Conservation (phyloP, 768 basidiomycete genomes). For the Tricholoma hemisulphureum region DNA sequence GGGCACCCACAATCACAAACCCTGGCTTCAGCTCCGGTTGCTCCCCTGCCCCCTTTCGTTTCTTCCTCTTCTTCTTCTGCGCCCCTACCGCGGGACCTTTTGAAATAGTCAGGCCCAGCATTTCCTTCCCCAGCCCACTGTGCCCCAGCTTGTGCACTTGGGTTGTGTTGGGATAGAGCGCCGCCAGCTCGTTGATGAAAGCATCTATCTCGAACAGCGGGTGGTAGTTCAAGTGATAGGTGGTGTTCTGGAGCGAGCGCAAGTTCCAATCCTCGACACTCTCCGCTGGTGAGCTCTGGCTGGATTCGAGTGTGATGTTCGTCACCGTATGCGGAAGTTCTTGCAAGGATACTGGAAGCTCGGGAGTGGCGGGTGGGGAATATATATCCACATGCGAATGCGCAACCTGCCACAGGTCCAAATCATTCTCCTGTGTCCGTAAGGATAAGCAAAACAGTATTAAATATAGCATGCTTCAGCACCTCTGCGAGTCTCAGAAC, state of each 20-base stretch:
- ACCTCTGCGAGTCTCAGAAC: slow-evolving; percentile 14
- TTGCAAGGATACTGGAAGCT: slow-evolving; percentile 14
- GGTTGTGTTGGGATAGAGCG: slow-evolving; percentile 46
- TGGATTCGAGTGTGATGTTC: slow-evolving; percentile 14
- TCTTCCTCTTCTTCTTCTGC: slow-evolving; percentile 7
- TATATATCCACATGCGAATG: slow-evolving; percentile 51
- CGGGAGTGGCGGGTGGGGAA: slow-evolving; percentile 4
- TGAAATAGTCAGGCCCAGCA: slow-evolving; percentile 53
- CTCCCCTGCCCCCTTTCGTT: slow-evolving; percentile 15
- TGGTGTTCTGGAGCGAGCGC: slow-evolving; percentile 33
- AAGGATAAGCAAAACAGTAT: not conserved
- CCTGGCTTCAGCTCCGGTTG: slow-evolving; percentile 40
- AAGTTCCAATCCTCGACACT: slow-evolving; percentile 32
- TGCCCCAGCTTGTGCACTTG: slow-evolving; percentile 51
- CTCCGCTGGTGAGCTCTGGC: not conserved
- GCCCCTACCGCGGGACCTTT: slow-evolving; percentile 13
- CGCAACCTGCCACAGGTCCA: slow-evolving; percentile 54
- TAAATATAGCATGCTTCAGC: not conserved
- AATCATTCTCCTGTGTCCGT: slow-evolving; percentile 35
- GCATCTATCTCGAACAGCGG: slow-evolving; percentile 50
- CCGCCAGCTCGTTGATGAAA: slow-evolving; percentile 51
- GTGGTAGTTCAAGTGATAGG: slow-evolving; percentile 52
- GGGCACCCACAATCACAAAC: slow-evolving; percentile 69
- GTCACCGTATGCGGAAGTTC: slow-evolving; percentile 9
- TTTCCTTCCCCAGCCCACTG: slow-evolving; percentile 57